A percentile compares a stretch with the other conserved stretches of the same genome.
Conservation (phyloP, 345 rosid species). For the Euphorbia peplus region DNA sequence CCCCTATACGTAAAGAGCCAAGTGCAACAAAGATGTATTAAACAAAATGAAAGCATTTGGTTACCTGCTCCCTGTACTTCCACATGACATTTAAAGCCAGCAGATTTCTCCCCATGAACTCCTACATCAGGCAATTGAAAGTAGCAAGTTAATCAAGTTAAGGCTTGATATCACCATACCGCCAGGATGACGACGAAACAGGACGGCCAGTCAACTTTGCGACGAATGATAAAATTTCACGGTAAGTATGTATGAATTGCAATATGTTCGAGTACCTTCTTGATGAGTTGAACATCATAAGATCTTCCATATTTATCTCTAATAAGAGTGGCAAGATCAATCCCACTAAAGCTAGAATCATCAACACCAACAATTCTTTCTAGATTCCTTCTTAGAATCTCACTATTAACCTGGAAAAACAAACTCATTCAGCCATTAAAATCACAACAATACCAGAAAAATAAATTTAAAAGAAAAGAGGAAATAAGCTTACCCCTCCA, state of each 20-base stretch:
- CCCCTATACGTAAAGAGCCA: background rate
- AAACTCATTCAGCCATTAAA: background rate
- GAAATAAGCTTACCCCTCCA: constrained; percentile 25
- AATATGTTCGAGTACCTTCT: constrained; percentile 52
- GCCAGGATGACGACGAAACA: no score
- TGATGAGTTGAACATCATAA: constrained; percentile 88
- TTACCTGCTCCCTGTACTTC: constrained; percentile 95
- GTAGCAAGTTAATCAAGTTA: background rate
- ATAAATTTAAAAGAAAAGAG: background rate
- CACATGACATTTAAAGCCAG: constrained; percentile 98
- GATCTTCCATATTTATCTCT: constrained; percentile 92
- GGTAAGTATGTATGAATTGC: no score
- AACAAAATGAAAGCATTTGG: background rate
- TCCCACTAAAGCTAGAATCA: constrained; percentile 84
- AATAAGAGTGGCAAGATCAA: constrained; percentile 92
- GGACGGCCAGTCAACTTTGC: no score
- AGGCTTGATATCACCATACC: no score
- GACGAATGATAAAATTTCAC: no score
- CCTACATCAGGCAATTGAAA: constrained; percentile 46
- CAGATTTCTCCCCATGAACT: constrained; percentile 94
- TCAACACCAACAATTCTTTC: constrained; percentile 86
- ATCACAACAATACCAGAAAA: background rate
- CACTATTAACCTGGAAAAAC: constrained; percentile 46
- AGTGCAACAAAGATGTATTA: background rate
- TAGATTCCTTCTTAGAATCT: constrained; percentile 65